These are phyloP conservation scores for Peronospora destructor DNA, from an alignment of 352 stramenopile genomes.

Conservation along the genomic window DNA sequence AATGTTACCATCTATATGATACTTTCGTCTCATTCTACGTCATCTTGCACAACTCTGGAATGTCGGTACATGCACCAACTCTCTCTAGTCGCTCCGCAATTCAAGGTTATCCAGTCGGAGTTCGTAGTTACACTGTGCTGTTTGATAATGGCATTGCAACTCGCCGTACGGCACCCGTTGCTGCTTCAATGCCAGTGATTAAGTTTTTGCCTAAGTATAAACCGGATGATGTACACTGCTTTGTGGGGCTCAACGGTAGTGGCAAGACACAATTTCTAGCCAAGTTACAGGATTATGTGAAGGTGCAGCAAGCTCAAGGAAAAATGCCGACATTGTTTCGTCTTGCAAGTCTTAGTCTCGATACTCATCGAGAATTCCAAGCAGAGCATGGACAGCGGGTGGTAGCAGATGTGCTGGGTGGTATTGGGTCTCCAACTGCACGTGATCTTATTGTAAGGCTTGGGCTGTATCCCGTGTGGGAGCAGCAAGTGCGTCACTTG, in stretches of 20 bases:
- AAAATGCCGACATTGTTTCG: slow-evolving; percentile 25
- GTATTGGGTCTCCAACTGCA: slow-evolving; percentile 57
- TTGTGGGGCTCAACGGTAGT: slow-evolving; percentile 63
- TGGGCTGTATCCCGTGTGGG: slow-evolving; percentile 86
- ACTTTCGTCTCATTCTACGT: not conserved
- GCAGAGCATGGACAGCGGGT: slow-evolving; percentile 42
- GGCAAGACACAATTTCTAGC: slow-evolving; percentile 56
- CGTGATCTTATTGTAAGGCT: slow-evolving; percentile 89
- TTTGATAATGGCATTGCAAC: slow-evolving; percentile 6
- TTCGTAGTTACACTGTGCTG: slow-evolving; percentile 5
- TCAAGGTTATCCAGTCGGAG: slow-evolving; percentile 4
- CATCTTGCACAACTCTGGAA: slow-evolving; percentile 5
- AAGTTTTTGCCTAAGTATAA: slow-evolving; percentile 35
- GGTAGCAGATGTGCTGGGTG: slow-evolving; percentile 60
- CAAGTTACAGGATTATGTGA: slow-evolving; percentile 32
- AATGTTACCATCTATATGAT: not conserved
- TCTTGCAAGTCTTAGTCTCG: slow-evolving; percentile 62
- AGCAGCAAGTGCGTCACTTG: slow-evolving; percentile 75
- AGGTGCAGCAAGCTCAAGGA: slow-evolving; percentile 17
- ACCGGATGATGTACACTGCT: slow-evolving; percentile 57
- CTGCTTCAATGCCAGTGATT: slow-evolving; percentile 25
- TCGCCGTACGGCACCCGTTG: slow-evolving; percentile 4
- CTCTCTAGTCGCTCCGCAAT: slow-evolving; percentile 2
- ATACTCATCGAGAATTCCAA: slow-evolving; percentile 83
- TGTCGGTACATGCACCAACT: slow-evolving; percentile 1